Base-by-base conservation (phyloP, 1,139 yeast genomes). In the Geotrichum macrosporum region DNA sequence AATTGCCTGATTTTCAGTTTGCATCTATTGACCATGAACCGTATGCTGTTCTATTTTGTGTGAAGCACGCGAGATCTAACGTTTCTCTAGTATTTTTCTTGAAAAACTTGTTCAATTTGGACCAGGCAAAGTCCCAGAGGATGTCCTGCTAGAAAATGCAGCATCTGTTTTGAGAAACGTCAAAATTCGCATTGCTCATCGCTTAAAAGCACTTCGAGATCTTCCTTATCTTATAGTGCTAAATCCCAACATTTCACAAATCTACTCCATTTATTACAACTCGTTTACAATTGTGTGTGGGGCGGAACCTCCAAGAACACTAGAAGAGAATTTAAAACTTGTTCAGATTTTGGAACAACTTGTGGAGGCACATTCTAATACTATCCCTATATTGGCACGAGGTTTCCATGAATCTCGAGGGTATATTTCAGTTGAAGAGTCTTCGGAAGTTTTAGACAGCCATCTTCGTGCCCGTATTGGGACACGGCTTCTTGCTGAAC, bases 191-290 rank as follows among this genome's bases (percentile, higher is more conserved):
- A 57, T 69, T n/a, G 80, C 83, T 3, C 73, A 78, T 45, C 66
- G 96, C 52, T 65, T 88, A 16, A 73, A 75, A 35, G 83, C 83
- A 37, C 78, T 89, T 55, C 73, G 94, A 52, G 72, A 75, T 41
- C 69, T 89, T 44, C 95, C 96, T 0, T 89, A 87, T 62, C 74
- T 89, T 55, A 88, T 83, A 41, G 84, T 87, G 40, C 68, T 89
- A 52, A 89, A 89, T 61, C 96, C 96, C 13, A 78, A 86, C 57
- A 82, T 89, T 47, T 83, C 94, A n/a, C 80, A 78, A 57, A 82
- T 85, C 19, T 86, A 87, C 68, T 74, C 78, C 56, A 67, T 81
- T 41, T 89, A 89, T 65, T 69, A 85, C 55, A 73, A 77, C 51
- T 82, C 95, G 4, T 75, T 88, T 70, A 74, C 82, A 35, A 73